phyloP scores from a whole-genome alignment of 768 basidiomycete species.

The Leucosporidium scottii region DNA sequence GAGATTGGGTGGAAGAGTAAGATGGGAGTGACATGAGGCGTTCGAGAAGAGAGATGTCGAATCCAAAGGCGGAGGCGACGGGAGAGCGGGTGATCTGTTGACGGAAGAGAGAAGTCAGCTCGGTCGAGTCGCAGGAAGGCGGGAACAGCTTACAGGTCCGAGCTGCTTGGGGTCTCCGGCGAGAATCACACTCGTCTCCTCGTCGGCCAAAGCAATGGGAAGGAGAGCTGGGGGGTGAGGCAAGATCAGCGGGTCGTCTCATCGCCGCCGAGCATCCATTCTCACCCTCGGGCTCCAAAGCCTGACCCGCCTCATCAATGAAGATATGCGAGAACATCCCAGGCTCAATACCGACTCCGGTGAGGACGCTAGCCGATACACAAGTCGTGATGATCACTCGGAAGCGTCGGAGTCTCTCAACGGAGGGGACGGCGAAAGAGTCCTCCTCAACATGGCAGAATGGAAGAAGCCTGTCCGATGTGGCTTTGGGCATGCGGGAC shows the following conservation, averaged over 20 bases:
- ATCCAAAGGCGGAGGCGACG: conserved; percentile 31
- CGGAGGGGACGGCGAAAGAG: conserved; percentile 23
- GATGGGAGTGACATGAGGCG: conserved; percentile 38
- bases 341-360: background rate
- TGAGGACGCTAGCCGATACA: conserved; percentile 20
- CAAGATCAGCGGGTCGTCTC: background rate
- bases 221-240: conserved; percentile 4
- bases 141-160: conserved; percentile 35
- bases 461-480: conserved; percentile 2
- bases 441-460: conserved; percentile 22
- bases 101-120: too few relatives aligned
- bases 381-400: conserved; percentile 39
- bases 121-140: background rate
- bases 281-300: conserved; percentile 17
- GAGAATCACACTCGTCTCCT: conserved; percentile 34
- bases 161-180: conserved; percentile 43
- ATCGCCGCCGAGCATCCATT: background rate
- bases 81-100: conserved; percentile 36
- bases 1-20: conserved; percentile 24
- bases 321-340: conserved; percentile 23
- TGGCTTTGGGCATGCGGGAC: conserved; percentile 39
- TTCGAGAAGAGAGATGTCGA: conserved; percentile 41
- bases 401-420: conserved; percentile 32
- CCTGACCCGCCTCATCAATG: conserved; percentile 25
- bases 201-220: conserved; percentile 5